Evolutionary conservation across 768 basidiomycete genomes (phyloP).

Genomic region (Tubosaeta brunneosetosa): DNA sequence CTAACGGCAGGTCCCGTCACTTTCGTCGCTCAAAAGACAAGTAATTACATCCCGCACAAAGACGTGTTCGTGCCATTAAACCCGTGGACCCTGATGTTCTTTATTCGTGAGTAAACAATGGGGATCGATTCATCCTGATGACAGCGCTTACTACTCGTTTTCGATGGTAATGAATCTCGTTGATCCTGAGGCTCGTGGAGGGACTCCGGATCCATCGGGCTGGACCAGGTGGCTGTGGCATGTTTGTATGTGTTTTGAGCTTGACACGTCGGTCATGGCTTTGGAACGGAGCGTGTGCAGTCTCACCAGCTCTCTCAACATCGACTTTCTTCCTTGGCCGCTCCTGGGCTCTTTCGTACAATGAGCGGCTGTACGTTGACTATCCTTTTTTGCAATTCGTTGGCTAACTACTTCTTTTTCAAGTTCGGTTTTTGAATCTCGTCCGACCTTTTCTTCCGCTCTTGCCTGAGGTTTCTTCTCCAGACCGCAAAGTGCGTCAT

Average conservation of each 20-base stretch:
- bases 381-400: neutral
- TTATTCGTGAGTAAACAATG: too few relatives aligned
- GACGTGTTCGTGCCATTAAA: too few relatives aligned
- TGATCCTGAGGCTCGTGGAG: too few relatives aligned
- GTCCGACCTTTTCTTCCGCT: conserved; percentile 97
- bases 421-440: conserved; percentile 93
- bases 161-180: too few relatives aligned
- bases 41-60: too few relatives aligned
- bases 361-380: conserved; percentile 76
- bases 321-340: conserved; percentile 18
- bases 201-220: neutral
- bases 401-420: conserved; percentile 1
- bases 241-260: conserved; percentile 28
- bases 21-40: too few relatives aligned
- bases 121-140: too few relatives aligned
- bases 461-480: conserved; percentile 95
- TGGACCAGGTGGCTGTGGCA: conserved; percentile 14
- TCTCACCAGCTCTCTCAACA: conserved; percentile 15
- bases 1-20: too few relatives aligned
- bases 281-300: conserved; percentile 16
- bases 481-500: conserved; percentile 82
- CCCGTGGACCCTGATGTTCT: too few relatives aligned
- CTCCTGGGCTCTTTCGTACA: conserved; percentile 31
- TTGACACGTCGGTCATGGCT: conserved; percentile 27
- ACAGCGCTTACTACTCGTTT: too few relatives aligned